Percentiles rank a stretch among this genome's conserved stretches.
Conservation (phyloP, 2,329 filamentous ascomycete species). For the Sporothrix brunneoviolacea region DNA sequence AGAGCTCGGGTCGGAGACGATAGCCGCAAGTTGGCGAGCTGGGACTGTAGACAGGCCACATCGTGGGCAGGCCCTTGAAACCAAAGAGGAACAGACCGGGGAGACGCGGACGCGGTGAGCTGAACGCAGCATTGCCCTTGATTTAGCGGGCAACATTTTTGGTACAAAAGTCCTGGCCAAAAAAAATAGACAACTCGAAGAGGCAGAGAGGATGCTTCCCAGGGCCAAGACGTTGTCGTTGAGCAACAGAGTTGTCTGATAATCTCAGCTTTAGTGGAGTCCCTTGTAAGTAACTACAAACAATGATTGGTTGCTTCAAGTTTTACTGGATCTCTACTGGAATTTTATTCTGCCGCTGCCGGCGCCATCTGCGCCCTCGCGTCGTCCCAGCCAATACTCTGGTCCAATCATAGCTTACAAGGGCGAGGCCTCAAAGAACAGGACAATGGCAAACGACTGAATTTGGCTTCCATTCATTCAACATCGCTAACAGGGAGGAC, state of each 20-base stretch:
- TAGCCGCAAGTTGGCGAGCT: conserved; percentile 13
- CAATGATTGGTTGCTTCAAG: background rate
- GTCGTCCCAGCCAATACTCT: background rate
- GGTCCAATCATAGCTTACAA: too few relatives aligned
- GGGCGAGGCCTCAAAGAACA: conserved; percentile 1
- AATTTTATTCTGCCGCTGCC: conserved; percentile 8
- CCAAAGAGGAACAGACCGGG: background rate
- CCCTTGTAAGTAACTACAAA: too few relatives aligned
- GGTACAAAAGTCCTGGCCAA: too few relatives aligned
- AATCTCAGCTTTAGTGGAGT: conserved; percentile 1
- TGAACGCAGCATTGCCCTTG: background rate
- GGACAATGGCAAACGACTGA: background rate
- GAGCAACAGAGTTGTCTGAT: too few relatives aligned
- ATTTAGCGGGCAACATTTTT: background rate
- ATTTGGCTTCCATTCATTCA: background rate
- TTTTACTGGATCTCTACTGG: conserved; percentile 1
- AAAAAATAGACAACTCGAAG: background rate
- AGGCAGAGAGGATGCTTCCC: too few relatives aligned
- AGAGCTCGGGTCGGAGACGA: background rate
- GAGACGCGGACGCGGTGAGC: background rate
- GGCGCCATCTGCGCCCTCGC: background rate
- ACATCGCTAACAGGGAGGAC: too few relatives aligned
- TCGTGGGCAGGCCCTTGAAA: conserved; percentile 11
- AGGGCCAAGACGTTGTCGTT: too few relatives aligned
- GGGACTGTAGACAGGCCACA: conserved; percentile 15